Evolutionary conservation across 768 basidiomycete species (phyloP).

Genomic region (Psilocybe subaeruginosa): DNA sequence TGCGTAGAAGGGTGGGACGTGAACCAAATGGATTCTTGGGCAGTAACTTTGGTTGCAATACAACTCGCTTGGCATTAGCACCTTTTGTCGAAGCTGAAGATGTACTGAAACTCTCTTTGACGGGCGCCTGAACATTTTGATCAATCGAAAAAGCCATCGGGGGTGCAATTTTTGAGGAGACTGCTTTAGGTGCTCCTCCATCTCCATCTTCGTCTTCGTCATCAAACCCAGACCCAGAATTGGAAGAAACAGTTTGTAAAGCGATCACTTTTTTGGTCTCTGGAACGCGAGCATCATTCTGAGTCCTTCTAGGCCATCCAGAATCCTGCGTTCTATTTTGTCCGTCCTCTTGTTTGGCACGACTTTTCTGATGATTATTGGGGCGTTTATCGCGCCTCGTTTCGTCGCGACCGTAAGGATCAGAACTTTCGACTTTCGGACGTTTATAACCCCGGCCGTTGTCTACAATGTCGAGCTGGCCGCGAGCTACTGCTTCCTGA

Average conservation of each 20-base stretch:
- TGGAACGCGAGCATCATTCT: neutral
- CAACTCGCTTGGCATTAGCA: slow-evolving; percentile 16
- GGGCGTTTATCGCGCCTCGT: neutral
- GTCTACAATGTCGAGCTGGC: slow-evolving; percentile 64
- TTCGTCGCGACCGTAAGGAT: neutral
- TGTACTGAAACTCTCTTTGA: neutral
- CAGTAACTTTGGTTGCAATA: slow-evolving; percentile 43
- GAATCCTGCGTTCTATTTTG: slow-evolving; percentile 10
- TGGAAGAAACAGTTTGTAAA: neutral
- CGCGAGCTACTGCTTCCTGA: slow-evolving; percentile 79
- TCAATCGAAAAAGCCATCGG: neutral
- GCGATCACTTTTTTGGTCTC: neutral
- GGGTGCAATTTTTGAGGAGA: slow-evolving; percentile 51
- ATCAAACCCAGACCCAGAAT: slow-evolving; percentile 22
- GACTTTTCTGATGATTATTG: neutral
- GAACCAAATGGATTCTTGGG: slow-evolving; percentile 68
- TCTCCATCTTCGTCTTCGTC: slow-evolving; percentile 39
- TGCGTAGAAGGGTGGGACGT: slow-evolving; percentile 75
- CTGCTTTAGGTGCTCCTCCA: slow-evolving; percentile 53
- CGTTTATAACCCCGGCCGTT: slow-evolving; percentile 44
- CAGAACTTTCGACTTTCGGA: slow-evolving; percentile 15
- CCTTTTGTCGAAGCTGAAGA: slow-evolving; percentile 22
- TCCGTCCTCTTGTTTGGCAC: neutral
- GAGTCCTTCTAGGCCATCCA: slow-evolving; percentile 9
- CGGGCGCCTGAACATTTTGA: neutral